Evolutionary conservation across 2,329 filamentous ascomycete species (phyloP), one percentile per base, ranked within the genome.

Genomic region (Tolypocladium tropicale): DNA sequence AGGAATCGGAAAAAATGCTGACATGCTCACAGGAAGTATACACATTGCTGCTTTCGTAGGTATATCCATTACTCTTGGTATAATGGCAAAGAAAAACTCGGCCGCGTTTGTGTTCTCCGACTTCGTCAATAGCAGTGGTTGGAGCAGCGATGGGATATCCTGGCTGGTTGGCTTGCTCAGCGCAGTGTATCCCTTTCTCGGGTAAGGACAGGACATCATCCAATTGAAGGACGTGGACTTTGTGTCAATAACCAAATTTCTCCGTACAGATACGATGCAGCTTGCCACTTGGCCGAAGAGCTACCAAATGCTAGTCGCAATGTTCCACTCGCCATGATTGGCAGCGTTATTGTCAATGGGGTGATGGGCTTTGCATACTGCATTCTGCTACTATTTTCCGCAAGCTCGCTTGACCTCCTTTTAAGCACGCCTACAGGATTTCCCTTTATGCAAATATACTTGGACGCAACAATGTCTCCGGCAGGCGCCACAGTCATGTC

Each of bases 281-380:
- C 69, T 0, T 68, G 65, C 32, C 68, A 71, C 52, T 25, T 71
- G 12, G 63, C 68, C 4, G 69, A 71, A 36, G 69, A 71, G 36
- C 61, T 71, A 21, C 69, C 65, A 4, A 57, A 70, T 21, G 64
- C 69, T 0, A 65, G 61, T n/a, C 64, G 67, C 0, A 66, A 70
- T 25, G 68, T 71, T 0, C 68, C 68, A 0, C 37, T 68, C 6
- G 68, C 68, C 6, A 71, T 71, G 67, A 60, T 72, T 0, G 67
- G 68, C 5, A 68, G 65, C 41, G 66, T 69, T 2, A 53, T 68
- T 0, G 62, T 76, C 39, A 79, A 79, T 53, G 76, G 76, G 0
- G 52, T 78, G 1, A 70, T 78, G 52, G 77, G 76, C 3, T 64
- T 78, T 2, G 64, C 66, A 3, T 77, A 72, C 58, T 67, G 65